Percentiles rank a stretch among this genome's conserved stretches.
phyloP scores from a whole-genome alignment of 208 protist genomes.

The Phytomonas francai region DNA sequence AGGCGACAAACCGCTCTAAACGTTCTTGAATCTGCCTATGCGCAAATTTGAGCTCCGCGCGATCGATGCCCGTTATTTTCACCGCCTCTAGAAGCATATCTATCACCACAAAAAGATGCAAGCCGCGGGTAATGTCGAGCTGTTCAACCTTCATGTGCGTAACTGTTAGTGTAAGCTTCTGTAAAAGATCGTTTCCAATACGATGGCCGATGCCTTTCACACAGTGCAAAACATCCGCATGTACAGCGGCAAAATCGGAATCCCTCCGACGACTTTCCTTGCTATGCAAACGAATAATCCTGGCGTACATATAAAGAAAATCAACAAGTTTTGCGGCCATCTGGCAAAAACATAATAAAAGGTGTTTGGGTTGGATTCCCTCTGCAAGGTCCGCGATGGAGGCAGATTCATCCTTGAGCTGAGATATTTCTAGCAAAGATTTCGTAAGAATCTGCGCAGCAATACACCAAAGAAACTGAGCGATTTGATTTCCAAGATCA shows the following conservation, averaged over 20 bases:
- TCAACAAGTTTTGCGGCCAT: slow-evolving; percentile 69
- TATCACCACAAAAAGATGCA: slow-evolving; percentile 76
- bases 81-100: slow-evolving; percentile 63
- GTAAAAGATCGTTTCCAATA: slow-evolving; percentile 56
- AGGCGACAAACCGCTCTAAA: slow-evolving; percentile 39
- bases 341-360: slow-evolving; percentile 63
- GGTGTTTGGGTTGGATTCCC: slow-evolving; percentile 66
- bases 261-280: slow-evolving; percentile 19
- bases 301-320: slow-evolving; percentile 65
- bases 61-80: slow-evolving; percentile 37
- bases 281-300: slow-evolving; percentile 43
- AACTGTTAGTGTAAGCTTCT: slow-evolving; percentile 62
- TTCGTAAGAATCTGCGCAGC: slow-evolving; percentile 64
- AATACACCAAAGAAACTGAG: slow-evolving; percentile 49
- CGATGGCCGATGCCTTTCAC: slow-evolving; percentile 44
- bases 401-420: slow-evolving; percentile 52
- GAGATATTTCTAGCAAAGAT: slow-evolving; percentile 65
- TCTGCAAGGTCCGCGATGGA: slow-evolving; percentile 58
- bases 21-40: slow-evolving; percentile 41
- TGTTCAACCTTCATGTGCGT: slow-evolving; percentile 24
- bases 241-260: slow-evolving; percentile 18
- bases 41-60: slow-evolving; percentile 28
- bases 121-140: slow-evolving; percentile 53
- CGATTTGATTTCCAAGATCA: slow-evolving; percentile 35
- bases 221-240: slow-evolving; percentile 27